Conservation (phyloP, 2,329 filamentous ascomycete genomes). For the Cercospora citrullina region DNA sequence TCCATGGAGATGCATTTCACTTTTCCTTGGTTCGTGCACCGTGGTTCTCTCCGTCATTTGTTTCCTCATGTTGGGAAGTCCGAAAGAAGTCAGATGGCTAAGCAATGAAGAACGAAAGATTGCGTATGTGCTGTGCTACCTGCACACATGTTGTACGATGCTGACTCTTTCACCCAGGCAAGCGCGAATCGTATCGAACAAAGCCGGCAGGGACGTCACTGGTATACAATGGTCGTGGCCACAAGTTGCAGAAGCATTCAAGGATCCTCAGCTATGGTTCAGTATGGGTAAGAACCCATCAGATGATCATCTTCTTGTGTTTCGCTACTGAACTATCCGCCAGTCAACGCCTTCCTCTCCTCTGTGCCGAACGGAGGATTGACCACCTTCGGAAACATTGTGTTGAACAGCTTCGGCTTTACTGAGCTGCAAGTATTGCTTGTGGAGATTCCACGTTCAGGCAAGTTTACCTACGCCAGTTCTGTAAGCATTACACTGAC, state of each 20-base stretch:
- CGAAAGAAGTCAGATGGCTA: conserved; percentile 36
- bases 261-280: conserved; percentile 34
- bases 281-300: conserved; percentile 20
- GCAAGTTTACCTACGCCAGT: conserved; percentile 1
- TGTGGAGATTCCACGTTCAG: conserved; percentile 37
- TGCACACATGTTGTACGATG: no score
- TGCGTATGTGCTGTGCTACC: conserved; percentile 23
- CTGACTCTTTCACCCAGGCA: conserved; percentile 19
- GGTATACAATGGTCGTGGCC: conserved; percentile 35
- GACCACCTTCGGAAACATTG: conserved; percentile 33
- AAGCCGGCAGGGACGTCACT: conserved; percentile 36
- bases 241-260: conserved; percentile 34
- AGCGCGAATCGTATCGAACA: conserved; percentile 35
- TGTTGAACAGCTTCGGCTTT: conserved; percentile 33
- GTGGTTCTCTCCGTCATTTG: conserved; percentile 33
- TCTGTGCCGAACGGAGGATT: conserved; percentile 34
- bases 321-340: background rate
- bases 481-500: background rate
- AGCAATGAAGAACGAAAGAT: conserved; percentile 32
- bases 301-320: background rate
- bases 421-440: conserved; percentile 39
- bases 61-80: conserved; percentile 33
- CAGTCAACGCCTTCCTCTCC: conserved; percentile 34
- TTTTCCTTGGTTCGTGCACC: conserved; percentile 33
- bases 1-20: conserved; percentile 35